phyloP scores from a whole-genome alignment of 2,329 filamentous ascomycete genomes.

The Phyllachora maydis region DNA sequence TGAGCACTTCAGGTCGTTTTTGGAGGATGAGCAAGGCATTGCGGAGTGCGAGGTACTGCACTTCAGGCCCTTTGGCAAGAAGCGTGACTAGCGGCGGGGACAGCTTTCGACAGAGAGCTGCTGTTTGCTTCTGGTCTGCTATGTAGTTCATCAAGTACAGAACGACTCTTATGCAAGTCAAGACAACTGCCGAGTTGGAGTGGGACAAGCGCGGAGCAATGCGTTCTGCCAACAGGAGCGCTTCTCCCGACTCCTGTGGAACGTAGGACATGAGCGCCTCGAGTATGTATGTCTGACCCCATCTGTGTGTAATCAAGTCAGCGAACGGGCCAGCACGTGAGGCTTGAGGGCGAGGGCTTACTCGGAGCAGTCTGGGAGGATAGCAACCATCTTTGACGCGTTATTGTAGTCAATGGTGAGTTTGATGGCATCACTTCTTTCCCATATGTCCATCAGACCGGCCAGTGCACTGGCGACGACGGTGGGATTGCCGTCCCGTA shows the following conservation, averaged over 20 bases:
- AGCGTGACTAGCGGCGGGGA: constrained; percentile 90
- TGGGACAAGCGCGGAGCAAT: constrained; percentile 92
- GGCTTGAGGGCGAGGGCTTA: constrained; percentile 24
- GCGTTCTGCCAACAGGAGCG: constrained; percentile 73
- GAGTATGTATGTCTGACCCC: constrained; percentile 96
- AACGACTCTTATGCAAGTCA: constrained; percentile 91
- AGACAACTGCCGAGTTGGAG: constrained; percentile 86
- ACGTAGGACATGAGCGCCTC: constrained; percentile 97
- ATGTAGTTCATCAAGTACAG: constrained; percentile 99
- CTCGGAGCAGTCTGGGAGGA: constrained; percentile 92
- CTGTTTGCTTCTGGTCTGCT: constrained; percentile 71
- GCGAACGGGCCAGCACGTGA: background rate
- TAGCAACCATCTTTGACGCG: constrained; percentile 94
- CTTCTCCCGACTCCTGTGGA: constrained; percentile 76
- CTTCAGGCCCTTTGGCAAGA: constrained; percentile 86
- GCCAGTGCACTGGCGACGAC: constrained; percentile 90
- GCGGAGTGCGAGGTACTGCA: constrained; percentile 88
- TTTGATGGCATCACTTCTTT: constrained; percentile 90
- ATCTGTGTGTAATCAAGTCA: constrained; percentile 30
- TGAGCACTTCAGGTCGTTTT: constrained; percentile 73
- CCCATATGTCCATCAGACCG: constrained; percentile 92
- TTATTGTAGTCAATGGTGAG: constrained; percentile 95
- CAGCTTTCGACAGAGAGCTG: constrained; percentile 72
- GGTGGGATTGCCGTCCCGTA: constrained; percentile 91
- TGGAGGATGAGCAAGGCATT: constrained; percentile 92